Evolutionary conservation across 345 rosid species (phyloP).

Genomic region (Pistacia integerrima): DNA sequence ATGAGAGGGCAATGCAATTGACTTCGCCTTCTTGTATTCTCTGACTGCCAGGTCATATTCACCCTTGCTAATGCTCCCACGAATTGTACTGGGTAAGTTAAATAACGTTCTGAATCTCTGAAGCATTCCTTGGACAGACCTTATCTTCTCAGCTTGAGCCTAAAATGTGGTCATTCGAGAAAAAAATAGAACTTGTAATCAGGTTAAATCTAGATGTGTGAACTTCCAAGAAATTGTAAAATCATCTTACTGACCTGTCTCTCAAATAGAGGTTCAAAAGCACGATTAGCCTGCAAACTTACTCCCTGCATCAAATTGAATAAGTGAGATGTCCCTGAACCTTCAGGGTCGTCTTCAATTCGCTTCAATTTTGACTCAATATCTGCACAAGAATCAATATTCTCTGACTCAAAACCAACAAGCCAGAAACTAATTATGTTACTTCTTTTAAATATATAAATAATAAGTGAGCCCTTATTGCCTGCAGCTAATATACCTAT

Average conservation of each 20-base stretch:
- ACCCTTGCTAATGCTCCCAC: conserved; percentile 91
- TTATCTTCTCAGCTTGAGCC: conserved; percentile 99
- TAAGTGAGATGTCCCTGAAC: conserved; percentile 88
- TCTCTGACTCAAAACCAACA: conserved; percentile 29
- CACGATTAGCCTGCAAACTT: conserved; percentile 72
- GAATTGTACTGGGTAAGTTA: conserved; percentile 94
- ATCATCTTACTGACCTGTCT: conserved; percentile 72
- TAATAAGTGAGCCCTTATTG: no score
- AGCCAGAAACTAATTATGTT: background rate
- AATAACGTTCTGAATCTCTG: conserved; percentile 94
- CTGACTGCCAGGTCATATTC: conserved; percentile 96
- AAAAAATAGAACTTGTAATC: conserved; percentile 16
- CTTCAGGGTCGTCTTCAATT: conserved; percentile 97
- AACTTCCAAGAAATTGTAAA: conserved; percentile 15
- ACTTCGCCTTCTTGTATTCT: conserved; percentile 98
- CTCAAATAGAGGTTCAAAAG: conserved; percentile 95
- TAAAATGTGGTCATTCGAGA: conserved; percentile 29
- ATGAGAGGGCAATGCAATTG: conserved; percentile 92
- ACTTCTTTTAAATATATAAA: no score
- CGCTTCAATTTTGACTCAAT: conserved; percentile 93
- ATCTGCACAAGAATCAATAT: conserved; percentile 46
- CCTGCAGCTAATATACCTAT: background rate
- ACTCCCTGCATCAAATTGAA: conserved; percentile 84
- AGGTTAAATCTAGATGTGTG: background rate
- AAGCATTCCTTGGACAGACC: conserved; percentile 99